Evolutionary conservation across 2,329 filamentous ascomycete species (phyloP), one percentile per base, ranked within the genome.

Genomic region (Pyrenophora tritici-repentis): DNA sequence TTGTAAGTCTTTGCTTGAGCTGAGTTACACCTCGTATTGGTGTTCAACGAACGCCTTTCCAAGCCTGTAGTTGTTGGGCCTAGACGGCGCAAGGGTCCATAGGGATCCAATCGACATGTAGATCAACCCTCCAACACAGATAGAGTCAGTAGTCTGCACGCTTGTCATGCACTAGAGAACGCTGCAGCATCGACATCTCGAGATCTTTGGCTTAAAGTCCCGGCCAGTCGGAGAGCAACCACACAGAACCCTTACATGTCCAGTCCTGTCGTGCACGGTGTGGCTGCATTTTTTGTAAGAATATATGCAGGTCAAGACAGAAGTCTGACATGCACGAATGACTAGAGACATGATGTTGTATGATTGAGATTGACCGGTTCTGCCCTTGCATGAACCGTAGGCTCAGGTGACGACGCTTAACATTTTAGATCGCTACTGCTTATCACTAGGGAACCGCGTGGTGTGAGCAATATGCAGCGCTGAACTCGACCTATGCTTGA

Each of bases 151-250:
- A 42, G 46, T 59, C 48, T 37, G 39, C 26, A 29, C 42, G 48
- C 40, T 39, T 46, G 34, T 47, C 47, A 57, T 53, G 39, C 47
- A 46, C 57, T 60, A 54, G 17, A 22, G 29, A 22, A 38, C 42
- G 46, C 40, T 54, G 49, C 52, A 58, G 47, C 35, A 50, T 56
- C 57, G 49, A 50, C 39, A 37, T 43, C 7, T 43, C 32, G 44
- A 39, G 24, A 16, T 22, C 10, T 20, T 22, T 17, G 24, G 32
- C 13, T 7, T 39, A 36, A 10, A 37, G 17, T 18, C 13, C 17
- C 26, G 18, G 31, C 20, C 13, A n/a, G 37, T 14, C 37, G 34
- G 2, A 10, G 16, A 36, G 14, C 34, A 36, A 10, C 34, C 16
- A 2, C 2, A 18, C 10, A 7, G 8, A 24, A 7, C 22, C 22